These are phyloP conservation scores for Mycena olivaceomarginata DNA, from an alignment of 768 basidiomycete genomes.

Conservation along the genomic window DNA sequence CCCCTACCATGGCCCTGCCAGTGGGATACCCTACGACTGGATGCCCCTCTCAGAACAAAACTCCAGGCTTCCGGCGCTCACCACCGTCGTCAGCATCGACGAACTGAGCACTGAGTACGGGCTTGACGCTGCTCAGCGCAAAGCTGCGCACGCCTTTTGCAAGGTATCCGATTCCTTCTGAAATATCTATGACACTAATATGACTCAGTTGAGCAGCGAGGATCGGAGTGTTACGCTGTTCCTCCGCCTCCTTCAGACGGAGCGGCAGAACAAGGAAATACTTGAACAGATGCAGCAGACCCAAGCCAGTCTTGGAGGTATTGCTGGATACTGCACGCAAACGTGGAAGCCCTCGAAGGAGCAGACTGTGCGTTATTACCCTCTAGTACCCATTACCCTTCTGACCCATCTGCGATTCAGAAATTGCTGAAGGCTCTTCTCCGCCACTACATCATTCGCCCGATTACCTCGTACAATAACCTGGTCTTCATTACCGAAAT, in stretches of 20 bases:
- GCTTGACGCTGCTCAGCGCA: neutral
- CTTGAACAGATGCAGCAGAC: neutral
- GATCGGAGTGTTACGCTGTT: neutral
- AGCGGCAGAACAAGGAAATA: neutral
- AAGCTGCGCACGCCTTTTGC: neutral
- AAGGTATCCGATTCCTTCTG: too few relatives aligned
- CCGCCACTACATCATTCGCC: neutral
- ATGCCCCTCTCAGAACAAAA: too few relatives aligned
- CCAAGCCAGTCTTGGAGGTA: neutral
- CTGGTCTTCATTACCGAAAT: neutral
- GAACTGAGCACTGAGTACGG: too few relatives aligned
- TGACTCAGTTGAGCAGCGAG: neutral
- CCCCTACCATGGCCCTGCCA: too few relatives aligned
- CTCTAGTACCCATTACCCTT: neutral
- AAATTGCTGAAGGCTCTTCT: constrained; percentile 7
- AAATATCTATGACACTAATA: neutral
- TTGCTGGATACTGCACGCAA: neutral
- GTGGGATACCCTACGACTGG: too few relatives aligned
- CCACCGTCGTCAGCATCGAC: too few relatives aligned
- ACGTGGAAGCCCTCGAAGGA: constrained; percentile 7
- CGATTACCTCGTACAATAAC: constrained; percentile 3
- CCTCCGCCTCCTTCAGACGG: neutral
- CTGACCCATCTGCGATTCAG: neutral
- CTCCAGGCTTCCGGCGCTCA: too few relatives aligned
- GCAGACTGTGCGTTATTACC: neutral